Base-by-base conservation (phyloP, 345 rosid genomes). In the Lepidium aucheri region DNA sequence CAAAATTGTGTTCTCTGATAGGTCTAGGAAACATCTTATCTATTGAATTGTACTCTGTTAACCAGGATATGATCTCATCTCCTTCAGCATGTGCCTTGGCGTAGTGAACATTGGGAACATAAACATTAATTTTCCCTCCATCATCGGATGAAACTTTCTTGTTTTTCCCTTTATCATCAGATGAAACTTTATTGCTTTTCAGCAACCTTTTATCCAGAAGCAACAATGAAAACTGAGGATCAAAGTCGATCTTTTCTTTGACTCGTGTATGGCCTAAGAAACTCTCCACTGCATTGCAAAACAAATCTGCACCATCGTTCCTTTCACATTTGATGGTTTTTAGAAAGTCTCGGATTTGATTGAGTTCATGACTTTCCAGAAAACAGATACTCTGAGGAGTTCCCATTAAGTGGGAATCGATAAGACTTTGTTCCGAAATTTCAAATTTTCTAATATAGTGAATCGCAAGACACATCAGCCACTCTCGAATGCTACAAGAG, bases 41-140 rank as follows among this genome's bases (percentile, higher is more conserved):
- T 45, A 32, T 57, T 55, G 47, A 39, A 40, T 33, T 13, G 75
- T 46, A 17, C 39, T 71, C 69, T 11, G 17, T 44, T 53, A 71
- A 53, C 75, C 75, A 71, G 14, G 69, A 54, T 54, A 71, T 1
- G 12, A 71, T 17, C 45, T 54, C 64, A 63, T 55, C 69, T 43
- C 75, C 75, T 4, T 13, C 24, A 47, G 36, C 36, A 26, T 17
- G 42, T 45, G 57, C 44, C 47, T 63, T 38, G 57, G 58, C 69
- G 51, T 71, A 55, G 63, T 71, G 64, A 45, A 1, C 16, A 9
- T 2, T 7, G 6, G 69, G 51, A 28, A 54, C 49, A 12, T 34
- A 17, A 10, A 16, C 32, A 26, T 50, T 45, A 30, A 72, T 42
- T 14, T 26, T n/a, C 70, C 52, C 65, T 3, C 46, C 59, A 24